Percentiles rank a stretch among this genome's conserved stretches.
These are phyloP conservation scores for Carex myosuroides DNA, from an alignment of 176 grass and related monocot species.

Conservation along the genomic window DNA sequence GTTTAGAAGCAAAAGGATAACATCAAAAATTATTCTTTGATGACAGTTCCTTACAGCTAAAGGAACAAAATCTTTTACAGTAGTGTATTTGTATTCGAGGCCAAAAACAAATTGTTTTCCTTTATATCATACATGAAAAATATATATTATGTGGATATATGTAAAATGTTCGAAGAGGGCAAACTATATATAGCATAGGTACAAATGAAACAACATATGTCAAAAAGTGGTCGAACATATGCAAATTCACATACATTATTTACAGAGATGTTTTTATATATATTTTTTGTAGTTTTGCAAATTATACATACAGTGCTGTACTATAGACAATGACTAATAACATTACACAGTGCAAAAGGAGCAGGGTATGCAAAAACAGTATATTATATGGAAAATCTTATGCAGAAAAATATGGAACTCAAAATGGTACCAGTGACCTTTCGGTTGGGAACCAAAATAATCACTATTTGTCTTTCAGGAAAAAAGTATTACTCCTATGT, in stretches of 20 bases:
- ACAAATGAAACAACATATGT: neutral
- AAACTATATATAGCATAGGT: neutral
- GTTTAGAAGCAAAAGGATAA: constrained; percentile 12
- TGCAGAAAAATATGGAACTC: neutral
- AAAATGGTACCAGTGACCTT: neutral
- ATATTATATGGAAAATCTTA: no score
- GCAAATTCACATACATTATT: neutral
- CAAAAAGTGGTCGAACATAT: neutral
- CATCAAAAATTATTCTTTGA: neutral
- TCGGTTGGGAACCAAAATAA: neutral
- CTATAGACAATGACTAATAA: neutral
- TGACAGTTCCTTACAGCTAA: neutral
- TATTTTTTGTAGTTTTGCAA: neutral
- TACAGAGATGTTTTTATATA: neutral
- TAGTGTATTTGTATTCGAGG: neutral
- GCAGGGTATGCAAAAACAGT: neutral
- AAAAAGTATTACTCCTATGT: neutral
- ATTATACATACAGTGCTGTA: neutral
- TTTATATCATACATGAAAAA: neutral
- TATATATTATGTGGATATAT: neutral
- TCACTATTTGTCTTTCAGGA: neutral
- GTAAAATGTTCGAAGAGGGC: neutral
- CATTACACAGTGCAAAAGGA: neutral
- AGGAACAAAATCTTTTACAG: neutral
- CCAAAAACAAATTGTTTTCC: neutral